Evolutionary conservation across 2,329 filamentous ascomycete species (phyloP).

Genomic region (Beauveria sp.): DNA sequence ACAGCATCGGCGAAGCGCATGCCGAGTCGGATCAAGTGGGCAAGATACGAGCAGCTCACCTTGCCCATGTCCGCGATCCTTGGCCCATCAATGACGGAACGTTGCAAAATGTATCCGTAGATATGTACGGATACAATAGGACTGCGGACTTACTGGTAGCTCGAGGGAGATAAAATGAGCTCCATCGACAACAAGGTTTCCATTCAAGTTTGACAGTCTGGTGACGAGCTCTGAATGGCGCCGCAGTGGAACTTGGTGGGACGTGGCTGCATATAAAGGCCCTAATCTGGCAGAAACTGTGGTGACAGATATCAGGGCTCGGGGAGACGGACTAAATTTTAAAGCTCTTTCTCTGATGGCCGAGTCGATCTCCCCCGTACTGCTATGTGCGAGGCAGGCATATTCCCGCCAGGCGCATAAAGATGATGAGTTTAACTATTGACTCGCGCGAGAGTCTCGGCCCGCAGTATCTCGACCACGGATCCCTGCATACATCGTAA

Average conservation of each 20-base stretch:
- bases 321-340: neutral
- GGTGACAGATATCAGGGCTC: neutral
- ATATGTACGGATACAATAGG: too few species aligned
- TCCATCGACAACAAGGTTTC: neutral
- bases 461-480: constrained; percentile 8
- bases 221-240: neutral
- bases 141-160: neutral
- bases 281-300: constrained; percentile 6
- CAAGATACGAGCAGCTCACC: neutral
- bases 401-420: neutral
- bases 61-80: neutral
- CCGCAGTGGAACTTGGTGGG: constrained; percentile 2
- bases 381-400: neutral
- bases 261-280: neutral
- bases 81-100: neutral
- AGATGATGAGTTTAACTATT: neutral
- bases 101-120: neutral
- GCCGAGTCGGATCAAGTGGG: neutral
- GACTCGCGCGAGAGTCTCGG: neutral
- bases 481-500: constrained; percentile 6
- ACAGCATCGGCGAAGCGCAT: too few species aligned
- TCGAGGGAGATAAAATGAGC: neutral
- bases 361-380: neutral
- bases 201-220: neutral
- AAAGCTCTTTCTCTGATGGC: neutral